Evolutionary conservation across 2,329 filamentous ascomycete species (phyloP).

Genomic region (Trichoderma sp.): DNA sequence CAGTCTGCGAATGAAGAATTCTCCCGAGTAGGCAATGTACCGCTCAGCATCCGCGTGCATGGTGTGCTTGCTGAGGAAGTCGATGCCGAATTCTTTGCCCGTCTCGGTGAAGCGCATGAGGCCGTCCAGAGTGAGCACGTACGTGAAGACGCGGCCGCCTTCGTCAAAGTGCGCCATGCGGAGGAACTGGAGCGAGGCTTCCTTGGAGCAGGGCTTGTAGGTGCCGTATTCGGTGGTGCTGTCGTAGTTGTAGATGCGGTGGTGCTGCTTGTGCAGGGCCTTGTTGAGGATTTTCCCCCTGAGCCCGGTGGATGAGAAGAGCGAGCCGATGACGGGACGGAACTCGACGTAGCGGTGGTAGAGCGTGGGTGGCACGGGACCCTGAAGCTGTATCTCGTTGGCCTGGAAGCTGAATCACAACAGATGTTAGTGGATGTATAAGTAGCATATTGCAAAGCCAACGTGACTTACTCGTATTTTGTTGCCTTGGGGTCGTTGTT

Average conservation of each 20-base stretch:
- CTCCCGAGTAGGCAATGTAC: constrained; percentile 89
- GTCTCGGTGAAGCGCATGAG: constrained; percentile 92
- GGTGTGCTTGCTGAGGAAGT: constrained; percentile 90
- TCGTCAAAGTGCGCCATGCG: constrained; percentile 85
- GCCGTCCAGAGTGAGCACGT: constrained; percentile 84
- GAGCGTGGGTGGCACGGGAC: constrained; percentile 75
- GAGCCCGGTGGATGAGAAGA: constrained; percentile 79
- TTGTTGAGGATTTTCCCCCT: constrained; percentile 79
- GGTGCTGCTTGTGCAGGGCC: constrained; percentile 87
- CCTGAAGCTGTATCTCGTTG: constrained; percentile 83
- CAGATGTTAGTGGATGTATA: background rate
- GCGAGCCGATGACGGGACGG: constrained; percentile 81
- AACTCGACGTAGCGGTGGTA: constrained; percentile 96
- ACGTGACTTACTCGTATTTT: constrained; percentile 67
- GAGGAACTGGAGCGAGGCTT: constrained; percentile 77
- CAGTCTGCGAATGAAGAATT: constrained; percentile 83
- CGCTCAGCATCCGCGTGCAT: constrained; percentile 94
- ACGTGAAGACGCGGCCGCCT: constrained; percentile 86
- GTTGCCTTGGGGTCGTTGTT: constrained; percentile 56
- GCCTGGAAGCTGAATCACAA: constrained; percentile 74
- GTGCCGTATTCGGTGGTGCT: constrained; percentile 70
- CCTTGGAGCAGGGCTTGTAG: constrained; percentile 66
- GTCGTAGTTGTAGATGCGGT: constrained; percentile 86
- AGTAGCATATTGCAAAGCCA: background rate
- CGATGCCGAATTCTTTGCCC: constrained; percentile 91